phyloP scores from a whole-genome alignment of 73 alveolate genomes.

The Tetrahymena malaccensis region DNA sequence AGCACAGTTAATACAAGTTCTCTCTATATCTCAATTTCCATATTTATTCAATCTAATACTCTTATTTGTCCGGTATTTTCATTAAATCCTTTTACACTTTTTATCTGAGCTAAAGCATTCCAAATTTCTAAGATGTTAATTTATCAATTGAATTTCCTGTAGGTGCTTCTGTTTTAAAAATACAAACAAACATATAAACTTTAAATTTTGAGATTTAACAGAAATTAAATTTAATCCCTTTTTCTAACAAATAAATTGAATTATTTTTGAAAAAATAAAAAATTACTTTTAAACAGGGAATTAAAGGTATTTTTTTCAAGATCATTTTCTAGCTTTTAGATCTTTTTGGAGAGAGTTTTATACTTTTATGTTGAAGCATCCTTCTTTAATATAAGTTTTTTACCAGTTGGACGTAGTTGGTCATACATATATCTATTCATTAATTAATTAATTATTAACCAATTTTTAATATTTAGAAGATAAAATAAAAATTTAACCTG shows the following conservation, averaged over 20 bases:
- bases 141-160: background rate
- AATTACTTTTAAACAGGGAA: background rate
- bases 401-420: background rate
- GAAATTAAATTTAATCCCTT: no score
- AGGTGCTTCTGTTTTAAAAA: background rate
- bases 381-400: background rate
- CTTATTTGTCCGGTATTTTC: background rate
- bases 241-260: no score
- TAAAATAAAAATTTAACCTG: background rate
- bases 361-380: background rate
- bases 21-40: background rate
- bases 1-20: background rate
- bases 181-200: no score
- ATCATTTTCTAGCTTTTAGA: background rate
- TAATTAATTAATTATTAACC: background rate
- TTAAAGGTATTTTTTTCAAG: background rate
- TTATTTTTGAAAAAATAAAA: no score
- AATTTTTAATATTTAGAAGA: no score
- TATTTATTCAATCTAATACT: background rate
- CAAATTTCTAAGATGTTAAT: background rate
- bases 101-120: background rate
- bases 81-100: background rate
- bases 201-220: no score
- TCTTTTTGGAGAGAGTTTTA: background rate
- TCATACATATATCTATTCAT: background rate